These are phyloP conservation scores for Boehmeria nivea DNA, from an alignment of 306 rosid genomes.

Conservation along the genomic window DNA sequence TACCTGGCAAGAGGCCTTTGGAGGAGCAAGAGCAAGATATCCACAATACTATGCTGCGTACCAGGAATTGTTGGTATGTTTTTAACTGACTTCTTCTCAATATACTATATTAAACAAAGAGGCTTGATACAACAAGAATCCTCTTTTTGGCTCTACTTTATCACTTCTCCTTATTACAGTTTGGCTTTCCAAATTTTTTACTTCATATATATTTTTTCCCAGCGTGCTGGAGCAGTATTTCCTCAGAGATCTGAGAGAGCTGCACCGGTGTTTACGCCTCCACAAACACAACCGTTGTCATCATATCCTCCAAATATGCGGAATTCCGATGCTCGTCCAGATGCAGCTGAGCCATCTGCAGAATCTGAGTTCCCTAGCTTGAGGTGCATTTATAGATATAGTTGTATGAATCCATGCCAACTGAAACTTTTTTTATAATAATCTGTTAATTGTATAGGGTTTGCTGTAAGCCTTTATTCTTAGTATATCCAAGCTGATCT, in stretches of 20 bases:
- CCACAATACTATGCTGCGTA: constrained; percentile 91
- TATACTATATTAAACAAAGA: background rate
- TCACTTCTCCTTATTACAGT: background rate
- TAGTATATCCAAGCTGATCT: too few relatives aligned
- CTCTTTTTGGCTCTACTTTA: background rate
- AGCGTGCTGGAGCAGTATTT: constrained; percentile 94
- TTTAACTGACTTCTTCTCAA: constrained; percentile 3
- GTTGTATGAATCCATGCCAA: constrained; percentile 11
- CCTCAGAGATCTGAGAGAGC: constrained; percentile 78
- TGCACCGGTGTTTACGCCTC: constrained; percentile 86
- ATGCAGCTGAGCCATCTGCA: constrained; percentile 60
- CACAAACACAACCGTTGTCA: constrained; percentile 82
- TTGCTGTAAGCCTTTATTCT: too few relatives aligned
- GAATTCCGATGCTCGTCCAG: constrained; percentile 38
- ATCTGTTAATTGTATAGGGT: too few relatives aligned
- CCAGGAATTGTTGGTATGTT: constrained; percentile 82
- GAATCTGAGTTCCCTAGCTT: constrained; percentile 86
- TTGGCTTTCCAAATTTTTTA: constrained; percentile 19
- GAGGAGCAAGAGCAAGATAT: constrained; percentile 95
- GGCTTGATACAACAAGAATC: background rate
- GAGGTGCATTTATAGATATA: constrained; percentile 43
- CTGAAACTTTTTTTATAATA: background rate
- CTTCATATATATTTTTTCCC: constrained; percentile 21
- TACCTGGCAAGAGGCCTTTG: constrained; percentile 99
- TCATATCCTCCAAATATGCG: constrained; percentile 72